These are phyloP conservation scores for Medicago lupulina DNA, from an alignment of 306 rosid genomes.

Conservation along the genomic window DNA sequence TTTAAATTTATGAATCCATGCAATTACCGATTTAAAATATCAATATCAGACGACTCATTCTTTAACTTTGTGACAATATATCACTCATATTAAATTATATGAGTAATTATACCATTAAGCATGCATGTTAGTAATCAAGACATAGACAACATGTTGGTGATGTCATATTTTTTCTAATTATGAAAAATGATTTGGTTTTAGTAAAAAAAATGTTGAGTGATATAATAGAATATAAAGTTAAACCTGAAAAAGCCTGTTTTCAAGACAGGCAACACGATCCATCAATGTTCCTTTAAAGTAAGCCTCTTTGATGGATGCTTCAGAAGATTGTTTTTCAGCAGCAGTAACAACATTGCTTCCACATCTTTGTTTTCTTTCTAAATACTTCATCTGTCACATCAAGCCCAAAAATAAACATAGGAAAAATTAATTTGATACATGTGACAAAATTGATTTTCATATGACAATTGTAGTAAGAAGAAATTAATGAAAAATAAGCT, in stretches of 20 bases:
- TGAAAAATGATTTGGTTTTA: constrained; percentile 25
- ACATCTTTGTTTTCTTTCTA: constrained; percentile 66
- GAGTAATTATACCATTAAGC: background rate
- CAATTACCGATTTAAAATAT: background rate
- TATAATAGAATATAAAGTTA: background rate
- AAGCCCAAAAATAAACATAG: background rate
- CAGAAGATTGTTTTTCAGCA: constrained; percentile 49
- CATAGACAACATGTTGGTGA: background rate
- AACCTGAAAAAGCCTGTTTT: constrained; percentile 76
- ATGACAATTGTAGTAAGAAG: no score
- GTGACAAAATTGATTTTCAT: no score
- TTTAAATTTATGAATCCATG: background rate
- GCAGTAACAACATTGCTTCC: constrained; percentile 36
- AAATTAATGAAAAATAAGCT: constrained; percentile 11
- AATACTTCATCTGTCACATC: constrained; percentile 63
- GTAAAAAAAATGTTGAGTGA: background rate
- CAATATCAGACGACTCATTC: background rate
- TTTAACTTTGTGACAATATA: background rate
- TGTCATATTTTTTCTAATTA: constrained; percentile 4
- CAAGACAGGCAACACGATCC: constrained; percentile 79
- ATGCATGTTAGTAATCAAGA: background rate
- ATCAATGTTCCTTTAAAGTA: constrained; percentile 66
- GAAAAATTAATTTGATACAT: background rate
- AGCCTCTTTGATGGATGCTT: constrained; percentile 59
- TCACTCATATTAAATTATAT: background rate